Evolutionary conservation across 257 asterid genomes (phyloP).

Genomic region (Coffea canephora): DNA sequence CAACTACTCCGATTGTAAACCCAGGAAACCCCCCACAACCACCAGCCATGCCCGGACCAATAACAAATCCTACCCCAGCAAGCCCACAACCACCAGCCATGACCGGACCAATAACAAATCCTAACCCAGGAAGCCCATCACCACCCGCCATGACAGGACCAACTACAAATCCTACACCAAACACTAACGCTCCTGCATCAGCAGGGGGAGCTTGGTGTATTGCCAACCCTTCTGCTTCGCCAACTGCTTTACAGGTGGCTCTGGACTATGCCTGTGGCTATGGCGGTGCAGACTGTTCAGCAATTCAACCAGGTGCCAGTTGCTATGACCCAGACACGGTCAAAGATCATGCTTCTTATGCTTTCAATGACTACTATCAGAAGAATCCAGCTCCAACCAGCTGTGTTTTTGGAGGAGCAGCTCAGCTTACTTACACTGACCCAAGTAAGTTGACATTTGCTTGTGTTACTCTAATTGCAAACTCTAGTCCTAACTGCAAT

Average conservation of each 20-base stretch:
- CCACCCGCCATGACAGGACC: slow-evolving; percentile 35
- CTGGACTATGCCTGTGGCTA: slow-evolving; percentile 95
- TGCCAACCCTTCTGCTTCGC: slow-evolving; percentile 64
- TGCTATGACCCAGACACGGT: slow-evolving; percentile 78
- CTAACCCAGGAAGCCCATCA: slow-evolving; percentile 63
- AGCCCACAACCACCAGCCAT: slow-evolving; percentile 58
- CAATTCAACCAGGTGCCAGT: slow-evolving; percentile 59
- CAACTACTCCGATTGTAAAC: slow-evolving; percentile 28
- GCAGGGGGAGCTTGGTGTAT: slow-evolving; percentile 83
- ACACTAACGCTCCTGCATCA: slow-evolving; percentile 32
- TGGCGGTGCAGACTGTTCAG: slow-evolving; percentile 93
- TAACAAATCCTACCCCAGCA: slow-evolving; percentile 47
- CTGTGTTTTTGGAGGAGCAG: slow-evolving; percentile 88
- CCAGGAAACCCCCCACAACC: slow-evolving; percentile 22
- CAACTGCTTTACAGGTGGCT: slow-evolving; percentile 87
- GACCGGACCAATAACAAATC: slow-evolving; percentile 33
- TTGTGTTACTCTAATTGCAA: neutral
- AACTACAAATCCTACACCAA: slow-evolving; percentile 28
- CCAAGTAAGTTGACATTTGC: slow-evolving; percentile 64
- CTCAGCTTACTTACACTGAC: slow-evolving; percentile 65
- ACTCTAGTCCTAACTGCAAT: too few species aligned
- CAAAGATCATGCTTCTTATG: slow-evolving; percentile 83
- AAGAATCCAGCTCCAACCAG: slow-evolving; percentile 85
- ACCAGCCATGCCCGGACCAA: slow-evolving; percentile 9
- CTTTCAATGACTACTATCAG: slow-evolving; percentile 88